A percentile compares a stretch with the other conserved stretches of the same genome.
Conservation (phyloP, 2,329 filamentous ascomycete species). For the Trichoderma atrobrunneum region DNA sequence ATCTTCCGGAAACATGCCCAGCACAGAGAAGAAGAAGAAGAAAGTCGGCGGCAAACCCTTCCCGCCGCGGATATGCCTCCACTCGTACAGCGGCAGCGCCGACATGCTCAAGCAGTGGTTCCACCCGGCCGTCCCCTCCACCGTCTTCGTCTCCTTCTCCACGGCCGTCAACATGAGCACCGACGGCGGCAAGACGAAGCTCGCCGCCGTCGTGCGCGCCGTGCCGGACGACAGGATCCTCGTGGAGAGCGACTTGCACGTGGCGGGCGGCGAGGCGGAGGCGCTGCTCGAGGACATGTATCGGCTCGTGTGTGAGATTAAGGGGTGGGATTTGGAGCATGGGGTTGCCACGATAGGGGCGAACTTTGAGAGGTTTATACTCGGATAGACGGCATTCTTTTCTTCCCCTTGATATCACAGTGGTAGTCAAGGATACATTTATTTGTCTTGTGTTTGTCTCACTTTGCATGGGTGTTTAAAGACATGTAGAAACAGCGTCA, state of each 20-base stretch:
- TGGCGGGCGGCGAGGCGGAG: slow-evolving; percentile 80
- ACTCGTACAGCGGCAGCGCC: slow-evolving; percentile 81
- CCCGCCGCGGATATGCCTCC: slow-evolving; percentile 85
- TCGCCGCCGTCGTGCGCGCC: slow-evolving; percentile 64
- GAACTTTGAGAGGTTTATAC: slow-evolving; percentile 78
- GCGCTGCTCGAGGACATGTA: slow-evolving; percentile 69
- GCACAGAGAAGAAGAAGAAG: background rate
- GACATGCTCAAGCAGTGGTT: slow-evolving; percentile 78
- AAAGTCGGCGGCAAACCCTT: slow-evolving; percentile 54
- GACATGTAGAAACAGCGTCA: too few species aligned
- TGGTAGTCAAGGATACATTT: background rate
- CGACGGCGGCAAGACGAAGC: slow-evolving; percentile 43
- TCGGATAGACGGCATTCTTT: slow-evolving; percentile 43
- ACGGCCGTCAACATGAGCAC: slow-evolving; percentile 72
- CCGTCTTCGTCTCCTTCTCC: slow-evolving; percentile 88
- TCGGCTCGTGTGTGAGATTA: slow-evolving; percentile 71
- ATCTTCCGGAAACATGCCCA: slow-evolving; percentile 24
- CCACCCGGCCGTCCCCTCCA: slow-evolving; percentile 66
- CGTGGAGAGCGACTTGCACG: slow-evolving; percentile 87
- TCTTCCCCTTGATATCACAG: background rate
- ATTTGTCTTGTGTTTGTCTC: background rate
- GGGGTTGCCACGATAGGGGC: slow-evolving; percentile 64
- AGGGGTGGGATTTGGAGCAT: slow-evolving; percentile 71
- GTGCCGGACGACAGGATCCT: slow-evolving; percentile 77
- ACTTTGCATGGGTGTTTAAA: rapidly evolving